phyloP scores from a whole-genome alignment of 495 filamentous ascomycete species.

The Haplographium delicatum region DNA sequence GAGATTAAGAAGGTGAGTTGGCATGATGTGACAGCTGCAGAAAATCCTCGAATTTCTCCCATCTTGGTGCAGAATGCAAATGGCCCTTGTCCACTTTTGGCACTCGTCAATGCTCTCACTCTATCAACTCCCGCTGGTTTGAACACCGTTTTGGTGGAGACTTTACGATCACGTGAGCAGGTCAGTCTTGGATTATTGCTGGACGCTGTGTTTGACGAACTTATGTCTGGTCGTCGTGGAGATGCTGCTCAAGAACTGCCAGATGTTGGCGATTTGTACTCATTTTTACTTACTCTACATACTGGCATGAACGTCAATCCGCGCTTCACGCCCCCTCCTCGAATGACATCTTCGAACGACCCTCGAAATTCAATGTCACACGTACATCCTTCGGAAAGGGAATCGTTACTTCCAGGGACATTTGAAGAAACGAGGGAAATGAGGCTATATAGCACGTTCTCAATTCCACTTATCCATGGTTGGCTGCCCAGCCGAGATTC shows the following conservation, averaged over 20 bases:
- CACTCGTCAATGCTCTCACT: constrained; percentile 86
- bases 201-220: constrained; percentile 84
- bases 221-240: constrained; percentile 64
- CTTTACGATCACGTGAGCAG: constrained; percentile 73
- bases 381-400: constrained; percentile 38
- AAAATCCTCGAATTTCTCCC: constrained; percentile 54
- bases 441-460: constrained; percentile 79
- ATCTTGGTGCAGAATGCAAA: constrained; percentile 90
- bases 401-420: constrained; percentile 52
- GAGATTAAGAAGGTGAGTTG: constrained; percentile 66
- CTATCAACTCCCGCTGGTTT: constrained; percentile 63
- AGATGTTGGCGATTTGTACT: constrained; percentile 80
- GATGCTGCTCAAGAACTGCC: constrained; percentile 52
- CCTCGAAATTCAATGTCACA: constrained; percentile 38
- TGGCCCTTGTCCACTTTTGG: constrained; percentile 88
- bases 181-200: constrained; percentile 80
- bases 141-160: constrained; percentile 68
- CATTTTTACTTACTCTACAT: constrained; percentile 82
- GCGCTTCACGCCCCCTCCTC: constrained; percentile 54
- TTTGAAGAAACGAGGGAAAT: constrained; percentile 84
- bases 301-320: constrained; percentile 99
- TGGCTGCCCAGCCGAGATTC: constrained; percentile 73
- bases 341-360: constrained; percentile 36
- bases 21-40: constrained; percentile 40
- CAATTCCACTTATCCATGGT: constrained; percentile 85